Evolutionary conservation across 352 stramenopile genomes (phyloP), one percentile per base, ranked within the genome.

Genomic region (Ochromonadaceae sp.): DNA sequence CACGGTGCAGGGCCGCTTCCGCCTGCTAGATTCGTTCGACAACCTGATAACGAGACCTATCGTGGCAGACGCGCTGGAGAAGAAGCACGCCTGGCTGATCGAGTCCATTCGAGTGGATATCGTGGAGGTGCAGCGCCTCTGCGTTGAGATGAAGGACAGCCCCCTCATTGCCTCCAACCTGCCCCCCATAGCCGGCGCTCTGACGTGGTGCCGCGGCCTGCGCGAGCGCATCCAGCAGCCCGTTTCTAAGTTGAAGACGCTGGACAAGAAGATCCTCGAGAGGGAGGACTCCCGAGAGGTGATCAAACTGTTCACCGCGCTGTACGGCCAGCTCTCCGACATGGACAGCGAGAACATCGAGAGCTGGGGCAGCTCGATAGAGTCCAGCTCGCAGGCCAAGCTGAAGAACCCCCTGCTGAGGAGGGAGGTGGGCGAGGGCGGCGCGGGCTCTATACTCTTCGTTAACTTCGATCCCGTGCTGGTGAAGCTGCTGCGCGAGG

Each of bases 401-500:
- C 77, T 92, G 4, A 90, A 90, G 66, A 76, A 90, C 2, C 80
- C 84, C 15, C 71, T 93, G 7, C 82, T 93, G 17, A 69, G 76
- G 7, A 77, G 81, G 26, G 78, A 86, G 7, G 39, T 67, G 25
- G 46, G 70, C 12, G 38, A 47, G 38, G 58, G 31, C 34, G 48
- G 9, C 25, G 10, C 32, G 31, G 20, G 7, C 20, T 59, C 48
- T 59, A 22, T 66, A 7, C 69, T 95, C 0, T 74, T 78, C 15
- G 85, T 94, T 0, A 94, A 94, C 67, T 95, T 94, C 53, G 84
- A 93, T 66, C 74, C 84, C 3, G 78, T 84, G 1, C 66, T 95
- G 2, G 83, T 93, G 5, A 80, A 90, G 17, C 74, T 95, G 7
- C 66, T 95, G 22, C 78, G 87, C 9, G 87, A 95, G 70, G 85